Percentiles rank a stretch among this genome's conserved stretches.
These are phyloP conservation scores for Ulmus americana DNA, from an alignment of 331 rosid species.

Conservation along the genomic window DNA sequence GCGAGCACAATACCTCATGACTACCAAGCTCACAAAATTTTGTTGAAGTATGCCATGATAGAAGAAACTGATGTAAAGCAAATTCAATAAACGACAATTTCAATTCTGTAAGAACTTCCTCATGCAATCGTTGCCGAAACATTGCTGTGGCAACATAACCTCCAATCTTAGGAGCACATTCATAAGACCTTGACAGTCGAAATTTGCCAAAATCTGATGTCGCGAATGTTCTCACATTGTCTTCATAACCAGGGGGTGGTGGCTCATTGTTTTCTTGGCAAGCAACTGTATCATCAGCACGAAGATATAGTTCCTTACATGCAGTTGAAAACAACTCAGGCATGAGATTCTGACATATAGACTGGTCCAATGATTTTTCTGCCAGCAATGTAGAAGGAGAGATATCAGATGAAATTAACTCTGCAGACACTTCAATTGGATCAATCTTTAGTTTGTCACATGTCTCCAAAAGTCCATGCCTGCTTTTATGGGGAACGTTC, in stretches of 20 bases:
- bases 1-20: constrained; percentile 35
- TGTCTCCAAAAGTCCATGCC: constrained; percentile 24
- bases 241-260: constrained; percentile 59
- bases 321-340: constrained; percentile 42
- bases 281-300: constrained; percentile 28
- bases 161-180: constrained; percentile 58
- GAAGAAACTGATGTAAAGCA: constrained; percentile 34
- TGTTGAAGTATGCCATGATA: constrained; percentile 38
- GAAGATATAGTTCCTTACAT: constrained; percentile 46
- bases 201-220: constrained; percentile 33
- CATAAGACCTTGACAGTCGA: constrained; percentile 47
- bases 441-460: constrained; percentile 22
- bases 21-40: constrained; percentile 31
- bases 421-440: constrained; percentile 22
- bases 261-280: constrained; percentile 45
- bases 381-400: constrained; percentile 17
- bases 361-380: constrained; percentile 24
- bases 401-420: constrained; percentile 18
- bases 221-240: constrained; percentile 24
- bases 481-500: constrained; percentile 18
- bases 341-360: constrained; percentile 36
- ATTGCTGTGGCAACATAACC: constrained; percentile 63
- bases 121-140: constrained; percentile 77
- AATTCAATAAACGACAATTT: constrained; percentile 38
- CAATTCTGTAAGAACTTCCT: constrained; percentile 56